Base-by-base conservation (phyloP, 1,139 yeast genomes). In the Saccharomyces pastorianus region DNA sequence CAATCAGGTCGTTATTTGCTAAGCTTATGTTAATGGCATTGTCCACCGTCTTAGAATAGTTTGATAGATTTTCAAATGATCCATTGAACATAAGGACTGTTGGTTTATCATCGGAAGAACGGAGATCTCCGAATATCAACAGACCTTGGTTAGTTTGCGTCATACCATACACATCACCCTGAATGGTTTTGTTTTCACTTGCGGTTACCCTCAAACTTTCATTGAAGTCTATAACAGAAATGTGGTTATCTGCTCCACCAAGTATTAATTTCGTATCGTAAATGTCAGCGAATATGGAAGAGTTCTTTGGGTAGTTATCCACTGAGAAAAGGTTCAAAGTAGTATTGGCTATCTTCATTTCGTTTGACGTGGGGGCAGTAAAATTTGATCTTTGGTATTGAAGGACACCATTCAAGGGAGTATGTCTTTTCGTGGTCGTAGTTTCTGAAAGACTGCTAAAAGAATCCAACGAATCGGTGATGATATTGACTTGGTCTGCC, bases 381-480 rank as follows among this genome's bases (percentile, higher is more conserved):
- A 87, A 88, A 66, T 90, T 89, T 3, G 80, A 73, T 50, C 84
- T 72, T 0, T 89, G 83, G 70, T 85, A 93, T 70, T 93, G 97
- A 66, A 91, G 88, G 47, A 93, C 64, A 2, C 95, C 95, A 66
- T 86, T 85, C 53, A 90, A 61, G 5, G 72, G 58, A 50, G 76
- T 67, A 1, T 62, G 9, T 25, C 14, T 46, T 14, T 17, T 8
- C 7, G 29, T 55, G 20, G 58, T 63, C 1, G 75, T 69, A 28
- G 25, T 8, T 2, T 49, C 52, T 9, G 73, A 73, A 13, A 74
- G 67, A 48, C 67, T 64, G 53, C 74, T 70, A 51, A 74, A 71
- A 27, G 67, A 71, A 64, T 82, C 85, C 58, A 84, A 71, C 4
- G 77, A 72, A 17, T 77, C 74, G 53, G 84, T 78, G 47, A 79